These are phyloP conservation scores for Zygotorulaspora chibaensis DNA, from an alignment of 805 yeast species.

Conservation along the genomic window DNA sequence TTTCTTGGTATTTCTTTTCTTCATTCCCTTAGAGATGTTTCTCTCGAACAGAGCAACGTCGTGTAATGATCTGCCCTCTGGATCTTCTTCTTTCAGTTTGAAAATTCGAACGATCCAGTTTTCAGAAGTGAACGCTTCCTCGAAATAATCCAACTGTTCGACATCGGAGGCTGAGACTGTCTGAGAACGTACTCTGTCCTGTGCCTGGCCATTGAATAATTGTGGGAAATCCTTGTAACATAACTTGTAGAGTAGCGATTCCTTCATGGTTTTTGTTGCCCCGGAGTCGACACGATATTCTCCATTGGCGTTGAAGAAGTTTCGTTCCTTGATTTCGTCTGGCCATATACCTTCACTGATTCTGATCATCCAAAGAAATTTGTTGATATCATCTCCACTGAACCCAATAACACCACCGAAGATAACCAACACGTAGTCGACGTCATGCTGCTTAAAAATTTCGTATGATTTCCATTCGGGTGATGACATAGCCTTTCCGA, in stretches of 20 bases:
- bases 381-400: conserved; percentile 94
- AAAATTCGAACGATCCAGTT: conserved; percentile 96
- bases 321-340: conserved; percentile 86
- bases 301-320: conserved; percentile 77
- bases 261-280: conserved; percentile 81
- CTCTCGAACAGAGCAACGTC: conserved; percentile 54
- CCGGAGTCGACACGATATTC: conserved; percentile 81
- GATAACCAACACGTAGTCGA: conserved; percentile 86
- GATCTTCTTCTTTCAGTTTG: conserved; percentile 84
- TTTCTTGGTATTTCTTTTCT: conserved; percentile 45
- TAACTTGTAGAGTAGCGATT: conserved; percentile 93
- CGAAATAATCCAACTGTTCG: conserved; percentile 66
- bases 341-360: conserved; percentile 99
- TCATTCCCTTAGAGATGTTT: conserved; percentile 28
- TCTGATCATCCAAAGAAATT: conserved; percentile 98
- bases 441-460: conserved; percentile 85
- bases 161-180: conserved; percentile 49
- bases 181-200: conserved; percentile 89
- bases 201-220: conserved; percentile 52
- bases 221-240: conserved; percentile 83
- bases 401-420: conserved; percentile 93
- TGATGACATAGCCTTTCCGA: conserved; percentile 96
- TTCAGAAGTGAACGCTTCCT: conserved; percentile 91
- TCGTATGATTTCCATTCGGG: conserved; percentile 84
- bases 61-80: conserved; percentile 72